Conservation (phyloP, 306 rosid genomes). For the Pyrus betulifolia region DNA sequence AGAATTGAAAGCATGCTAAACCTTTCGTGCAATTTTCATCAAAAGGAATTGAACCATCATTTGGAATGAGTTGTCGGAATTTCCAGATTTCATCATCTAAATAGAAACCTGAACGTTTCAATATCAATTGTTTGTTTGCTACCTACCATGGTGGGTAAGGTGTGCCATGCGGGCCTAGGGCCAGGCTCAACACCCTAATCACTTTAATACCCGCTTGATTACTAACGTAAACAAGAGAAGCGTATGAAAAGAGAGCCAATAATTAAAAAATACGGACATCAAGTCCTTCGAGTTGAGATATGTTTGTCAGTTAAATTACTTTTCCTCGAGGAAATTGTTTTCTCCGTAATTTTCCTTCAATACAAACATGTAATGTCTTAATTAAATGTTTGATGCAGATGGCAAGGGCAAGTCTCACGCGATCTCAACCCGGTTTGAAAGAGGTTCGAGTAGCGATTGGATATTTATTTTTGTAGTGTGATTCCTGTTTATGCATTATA, state of each 20-base stretch:
- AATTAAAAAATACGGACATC: background rate
- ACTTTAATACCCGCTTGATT: too few species aligned
- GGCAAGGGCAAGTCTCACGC: constrained; percentile 88
- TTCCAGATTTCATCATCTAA: background rate
- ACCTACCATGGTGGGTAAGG: too few species aligned
- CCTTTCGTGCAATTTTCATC: background rate
- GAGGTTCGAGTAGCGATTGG: constrained; percentile 14
- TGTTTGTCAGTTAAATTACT: background rate
- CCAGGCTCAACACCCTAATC: too few species aligned
- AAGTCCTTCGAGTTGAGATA: background rate
- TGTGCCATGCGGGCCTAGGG: too few species aligned
- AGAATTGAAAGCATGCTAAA: background rate
- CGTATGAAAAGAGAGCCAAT: background rate
- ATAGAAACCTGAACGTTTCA: background rate
- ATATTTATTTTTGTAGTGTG: constrained; percentile 33
- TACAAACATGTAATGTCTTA: background rate
- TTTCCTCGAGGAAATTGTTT: background rate
- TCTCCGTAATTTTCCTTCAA: background rate
- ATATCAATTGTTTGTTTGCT: too few species aligned
- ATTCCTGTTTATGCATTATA: constrained; percentile 30
- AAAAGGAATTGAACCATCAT: background rate
- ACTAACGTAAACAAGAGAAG: background rate
- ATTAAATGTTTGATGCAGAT: constrained; percentile 50
- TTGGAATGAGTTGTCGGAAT: background rate
- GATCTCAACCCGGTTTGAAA: constrained; percentile 64